phyloP scores from a whole-genome alignment of 306 rosid genomes.

The Rosa multiflora region DNA sequence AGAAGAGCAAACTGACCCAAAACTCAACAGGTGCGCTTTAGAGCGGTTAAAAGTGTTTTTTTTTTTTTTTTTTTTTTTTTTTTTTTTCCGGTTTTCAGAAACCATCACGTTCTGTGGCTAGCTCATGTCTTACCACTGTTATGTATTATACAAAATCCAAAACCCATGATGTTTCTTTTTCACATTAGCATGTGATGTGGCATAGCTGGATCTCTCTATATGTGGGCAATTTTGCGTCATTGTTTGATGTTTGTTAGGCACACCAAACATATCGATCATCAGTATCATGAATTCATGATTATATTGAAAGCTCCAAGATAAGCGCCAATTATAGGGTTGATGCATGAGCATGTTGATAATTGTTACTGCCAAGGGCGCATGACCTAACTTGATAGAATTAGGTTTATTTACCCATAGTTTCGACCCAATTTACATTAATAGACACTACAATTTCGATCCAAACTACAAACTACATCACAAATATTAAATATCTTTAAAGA shows the following conservation, averaged over 20 bases:
- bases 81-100: not conserved
- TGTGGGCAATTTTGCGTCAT: not conserved
- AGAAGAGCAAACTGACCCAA: not conserved
- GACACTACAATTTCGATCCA: not conserved
- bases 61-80: too few relatives aligned
- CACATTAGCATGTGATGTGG: not conserved
- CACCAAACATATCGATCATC: not conserved
- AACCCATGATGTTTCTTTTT: not conserved
- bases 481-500: too few relatives aligned
- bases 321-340: not conserved
- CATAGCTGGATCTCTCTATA: not conserved
- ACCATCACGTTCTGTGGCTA: not conserved
- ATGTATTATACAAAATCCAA: not conserved
- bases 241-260: conserved; percentile 3
- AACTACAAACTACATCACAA: not conserved
- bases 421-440: not conserved
- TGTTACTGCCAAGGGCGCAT: not conserved
- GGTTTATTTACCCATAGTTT: not conserved
- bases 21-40: not conserved
- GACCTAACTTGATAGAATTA: not conserved
- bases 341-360: not conserved
- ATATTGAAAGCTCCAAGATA: not conserved
- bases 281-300: not conserved
- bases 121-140: not conserved
- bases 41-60: not conserved